These are phyloP conservation scores for Malus sieversii DNA, from an alignment of 306 rosid species.

Conservation along the genomic window DNA sequence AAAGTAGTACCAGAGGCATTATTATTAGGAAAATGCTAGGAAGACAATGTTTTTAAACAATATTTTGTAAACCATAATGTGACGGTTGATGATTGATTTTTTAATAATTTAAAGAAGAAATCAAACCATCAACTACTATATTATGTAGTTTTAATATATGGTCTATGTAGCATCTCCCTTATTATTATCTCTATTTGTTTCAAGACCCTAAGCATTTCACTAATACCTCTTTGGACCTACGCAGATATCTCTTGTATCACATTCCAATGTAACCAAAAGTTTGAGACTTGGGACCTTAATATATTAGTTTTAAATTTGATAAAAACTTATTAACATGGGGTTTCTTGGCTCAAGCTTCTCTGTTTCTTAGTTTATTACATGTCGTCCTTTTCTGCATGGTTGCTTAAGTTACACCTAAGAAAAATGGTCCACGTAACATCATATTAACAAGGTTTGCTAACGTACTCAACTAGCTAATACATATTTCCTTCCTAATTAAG, in stretches of 20 bases:
- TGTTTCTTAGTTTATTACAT: background rate
- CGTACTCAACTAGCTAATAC: background rate
- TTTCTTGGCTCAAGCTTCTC: background rate
- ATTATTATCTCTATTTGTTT: background rate
- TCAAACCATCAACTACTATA: too few species aligned
- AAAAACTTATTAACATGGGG: background rate
- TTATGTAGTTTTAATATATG: too few species aligned
- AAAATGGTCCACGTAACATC: background rate
- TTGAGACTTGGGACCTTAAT: background rate
- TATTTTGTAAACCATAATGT: too few species aligned
- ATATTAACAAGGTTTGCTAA: too few species aligned
- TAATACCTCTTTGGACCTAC: background rate
- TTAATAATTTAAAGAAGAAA: too few species aligned
- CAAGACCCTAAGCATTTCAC: background rate
- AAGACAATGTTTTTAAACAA: too few species aligned
- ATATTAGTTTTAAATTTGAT: background rate
- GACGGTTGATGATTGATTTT: too few species aligned
- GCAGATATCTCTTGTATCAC: background rate
- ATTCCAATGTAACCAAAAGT: background rate
- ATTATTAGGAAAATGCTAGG: too few species aligned
- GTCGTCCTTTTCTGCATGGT: background rate
- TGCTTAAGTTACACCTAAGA: background rate
- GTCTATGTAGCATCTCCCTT: too few species aligned
- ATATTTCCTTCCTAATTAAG: background rate
- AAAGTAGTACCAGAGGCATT: too few species aligned